Conservation (phyloP, 305 asterid genomes). For the Striga hermonthica region DNA sequence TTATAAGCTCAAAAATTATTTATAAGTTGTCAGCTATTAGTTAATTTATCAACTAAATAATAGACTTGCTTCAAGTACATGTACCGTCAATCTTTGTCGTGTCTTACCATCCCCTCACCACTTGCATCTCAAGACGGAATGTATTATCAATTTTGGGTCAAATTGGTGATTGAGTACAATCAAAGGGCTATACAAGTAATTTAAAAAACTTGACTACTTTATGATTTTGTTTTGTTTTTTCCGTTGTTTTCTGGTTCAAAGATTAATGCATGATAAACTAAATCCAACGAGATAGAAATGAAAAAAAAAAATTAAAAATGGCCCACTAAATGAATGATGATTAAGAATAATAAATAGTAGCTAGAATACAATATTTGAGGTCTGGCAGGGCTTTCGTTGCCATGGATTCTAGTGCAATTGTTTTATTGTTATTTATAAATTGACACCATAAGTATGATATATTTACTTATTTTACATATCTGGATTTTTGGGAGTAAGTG, state of each 20-base stretch:
- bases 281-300: conserved; percentile 18
- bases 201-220: neutral
- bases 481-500: conserved; percentile 51
- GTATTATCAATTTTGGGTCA: conserved; percentile 8
- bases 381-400: conserved; percentile 40
- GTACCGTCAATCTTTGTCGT: too few species aligned
- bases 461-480: conserved; percentile 30
- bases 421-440: conserved; percentile 32
- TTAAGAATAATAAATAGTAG: conserved; percentile 30
- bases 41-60: too few species aligned
- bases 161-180: neutral
- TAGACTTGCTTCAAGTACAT: too few species aligned
- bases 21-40: too few species aligned
- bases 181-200: conserved; percentile 10
- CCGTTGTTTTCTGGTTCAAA: neutral
- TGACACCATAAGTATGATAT: conserved; percentile 19
- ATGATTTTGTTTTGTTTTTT: too few species aligned
- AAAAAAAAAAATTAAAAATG: conserved; percentile 24
- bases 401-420: conserved; percentile 44
- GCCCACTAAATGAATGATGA: conserved; percentile 29
- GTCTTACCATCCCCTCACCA: too few species aligned
- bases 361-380: conserved; percentile 47
- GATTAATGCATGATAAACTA: neutral
- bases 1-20: too few species aligned
- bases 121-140: neutral